Base-by-base conservation (phyloP, 345 rosid species). In the Nephelium lappaceum region DNA sequence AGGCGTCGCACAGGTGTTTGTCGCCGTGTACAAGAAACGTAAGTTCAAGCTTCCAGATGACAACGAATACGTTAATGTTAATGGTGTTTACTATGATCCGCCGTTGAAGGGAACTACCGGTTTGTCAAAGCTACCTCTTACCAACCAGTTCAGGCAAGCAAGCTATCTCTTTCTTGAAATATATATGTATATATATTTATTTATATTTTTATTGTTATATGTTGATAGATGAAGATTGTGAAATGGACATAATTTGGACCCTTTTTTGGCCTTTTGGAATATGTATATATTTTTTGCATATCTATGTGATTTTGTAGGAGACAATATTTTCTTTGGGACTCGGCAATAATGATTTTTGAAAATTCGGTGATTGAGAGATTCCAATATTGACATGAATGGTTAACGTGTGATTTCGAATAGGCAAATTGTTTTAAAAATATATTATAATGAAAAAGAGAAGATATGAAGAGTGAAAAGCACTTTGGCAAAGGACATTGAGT, bases 101-200 rank as follows among this genome's bases (percentile, higher is more conserved):
- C 93, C 97, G 21, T 53, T 84, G 23, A 84, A 81, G 58, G 78
- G 68, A 60, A 60, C 63, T 19, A 74, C 78, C 27, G 80, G 77
- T 4, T 24, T 75, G 19, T 71, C 87, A 19, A 95, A 90, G 86
- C 87, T 90, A 21, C 87, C 89, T 12, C 84, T 89, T 36, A 93
- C 98, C 16, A 69, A 88, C 67, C 85, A 89, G 41, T 83, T 77
- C 87, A 92, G 95, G 98, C 93, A n/a, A n/a, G n/a, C n/a, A 21
- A 73, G 6, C 7, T 42, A 18, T 72, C 65, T 42, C 18, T 62
- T n/a, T 77, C 77, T 1, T 64, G 14, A 15, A 8, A 38, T 25
- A 23, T n/a, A n/a, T n/a, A n/a, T n/a, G n/a, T n/a, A n/a, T n/a
- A n/a, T n/a, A n/a, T 47, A 43, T 4, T 43, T 43, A 43, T 43